phyloP scores from a whole-genome alignment of 768 basidiomycete species.

The Tylopilus cervinicoccineus region DNA sequence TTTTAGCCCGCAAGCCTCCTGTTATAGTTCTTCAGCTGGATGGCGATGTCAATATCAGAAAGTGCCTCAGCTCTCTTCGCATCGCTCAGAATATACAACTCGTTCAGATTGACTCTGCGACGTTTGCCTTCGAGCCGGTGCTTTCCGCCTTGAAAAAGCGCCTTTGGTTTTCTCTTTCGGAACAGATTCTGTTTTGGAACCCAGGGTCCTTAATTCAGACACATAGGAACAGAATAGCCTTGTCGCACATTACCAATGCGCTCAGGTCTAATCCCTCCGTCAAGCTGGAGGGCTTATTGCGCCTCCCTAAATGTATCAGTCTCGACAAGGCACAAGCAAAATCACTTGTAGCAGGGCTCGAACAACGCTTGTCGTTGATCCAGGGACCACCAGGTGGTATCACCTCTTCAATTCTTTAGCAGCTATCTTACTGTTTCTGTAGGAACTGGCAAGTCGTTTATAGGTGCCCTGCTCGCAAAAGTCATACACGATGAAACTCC shows the following conservation, averaged over 20 bases:
- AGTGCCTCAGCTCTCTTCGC: slow-evolving; percentile 38
- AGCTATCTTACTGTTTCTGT: neutral
- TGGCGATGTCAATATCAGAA: slow-evolving; percentile 34
- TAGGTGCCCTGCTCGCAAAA: slow-evolving; percentile 62
- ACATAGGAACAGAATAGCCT: neutral
- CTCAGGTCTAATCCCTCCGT: slow-evolving; percentile 29
- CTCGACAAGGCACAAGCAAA: slow-evolving; percentile 50
- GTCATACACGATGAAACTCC: slow-evolving; percentile 44
- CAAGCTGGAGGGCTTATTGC: slow-evolving; percentile 38
- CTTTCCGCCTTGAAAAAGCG: slow-evolving; percentile 45
- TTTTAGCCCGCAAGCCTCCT: slow-evolving; percentile 44
- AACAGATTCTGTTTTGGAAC: slow-evolving; percentile 54
- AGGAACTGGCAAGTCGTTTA: slow-evolving; percentile 75
- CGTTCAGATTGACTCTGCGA: slow-evolving; percentile 52
- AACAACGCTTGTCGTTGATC: slow-evolving; percentile 53
- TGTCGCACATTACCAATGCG: slow-evolving; percentile 19
- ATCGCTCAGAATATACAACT: slow-evolving; percentile 35
- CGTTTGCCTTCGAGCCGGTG: slow-evolving; percentile 61
- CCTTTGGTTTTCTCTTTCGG: slow-evolving; percentile 41
- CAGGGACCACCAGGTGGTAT: slow-evolving; percentile 66
- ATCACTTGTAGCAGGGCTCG: slow-evolving; percentile 48
- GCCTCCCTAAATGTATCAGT: slow-evolving; percentile 32
- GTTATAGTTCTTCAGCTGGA: slow-evolving; percentile 53
- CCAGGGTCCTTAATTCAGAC: slow-evolving; percentile 8
- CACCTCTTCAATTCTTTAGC: neutral